Evolutionary conservation across 768 basidiomycete genomes (phyloP).

Genomic region (Russula griseocarnosa): DNA sequence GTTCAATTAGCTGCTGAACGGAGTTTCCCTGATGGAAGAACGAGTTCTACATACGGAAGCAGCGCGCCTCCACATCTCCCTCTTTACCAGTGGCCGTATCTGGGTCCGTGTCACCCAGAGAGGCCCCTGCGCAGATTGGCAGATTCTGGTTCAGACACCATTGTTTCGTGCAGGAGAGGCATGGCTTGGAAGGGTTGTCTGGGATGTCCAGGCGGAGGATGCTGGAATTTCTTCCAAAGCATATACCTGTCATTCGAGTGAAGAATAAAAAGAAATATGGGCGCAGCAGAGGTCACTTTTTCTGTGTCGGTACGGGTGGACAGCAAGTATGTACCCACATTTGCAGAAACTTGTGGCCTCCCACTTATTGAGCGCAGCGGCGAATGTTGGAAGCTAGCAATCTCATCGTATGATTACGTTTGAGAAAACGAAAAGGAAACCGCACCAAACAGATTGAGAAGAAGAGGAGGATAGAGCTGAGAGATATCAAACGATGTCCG

Average conservation of each 20-base stretch:
- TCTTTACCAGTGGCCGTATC: conserved; percentile 94
- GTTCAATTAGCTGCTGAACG: conserved; percentile 14
- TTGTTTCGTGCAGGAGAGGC: conserved; percentile 88
- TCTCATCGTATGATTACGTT: background rate
- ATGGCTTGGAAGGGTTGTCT: conserved; percentile 84
- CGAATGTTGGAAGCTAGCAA: conserved; percentile 38
- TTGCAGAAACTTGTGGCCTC: conserved; percentile 90
- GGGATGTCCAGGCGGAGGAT: conserved; percentile 78
- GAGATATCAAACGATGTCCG: background rate
- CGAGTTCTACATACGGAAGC: conserved; percentile 68
- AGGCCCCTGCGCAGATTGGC: conserved; percentile 74
- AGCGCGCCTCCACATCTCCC: conserved; percentile 92
- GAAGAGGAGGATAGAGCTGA: background rate
- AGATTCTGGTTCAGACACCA: conserved; percentile 95
- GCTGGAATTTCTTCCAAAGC: conserved; percentile 81
- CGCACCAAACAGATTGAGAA: conserved; percentile 27
- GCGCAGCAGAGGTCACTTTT: too few species aligned
- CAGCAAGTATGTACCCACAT: conserved; percentile 46
- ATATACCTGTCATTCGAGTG: conserved; percentile 60
- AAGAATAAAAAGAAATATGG: background rate
- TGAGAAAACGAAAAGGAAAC: background rate
- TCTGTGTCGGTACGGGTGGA: too few species aligned
- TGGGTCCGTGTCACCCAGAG: conserved; percentile 81
- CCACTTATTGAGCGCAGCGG: conserved; percentile 64
- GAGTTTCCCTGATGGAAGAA: background rate